Evolutionary conservation across 257 asterid genomes (phyloP).

Genomic region (Jasminum sambac): DNA sequence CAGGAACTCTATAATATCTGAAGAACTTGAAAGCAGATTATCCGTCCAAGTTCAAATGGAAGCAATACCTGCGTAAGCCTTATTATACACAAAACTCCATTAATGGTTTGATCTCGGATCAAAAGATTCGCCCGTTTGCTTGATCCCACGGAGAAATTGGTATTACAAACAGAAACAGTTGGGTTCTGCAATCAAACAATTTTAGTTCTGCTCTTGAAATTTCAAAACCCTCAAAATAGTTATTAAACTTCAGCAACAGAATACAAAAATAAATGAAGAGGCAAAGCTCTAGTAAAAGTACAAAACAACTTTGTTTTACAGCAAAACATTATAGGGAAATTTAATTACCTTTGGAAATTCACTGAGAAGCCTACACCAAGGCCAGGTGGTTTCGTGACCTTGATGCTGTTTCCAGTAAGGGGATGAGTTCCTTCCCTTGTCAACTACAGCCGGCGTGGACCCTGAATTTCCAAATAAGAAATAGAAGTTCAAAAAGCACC

Average conservation of each 20-base stretch:
- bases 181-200: constrained; percentile 35
- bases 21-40: neutral
- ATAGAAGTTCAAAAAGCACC: neutral
- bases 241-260: neutral
- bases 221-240: neutral
- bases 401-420: constrained; percentile 35
- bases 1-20: neutral
- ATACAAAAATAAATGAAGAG: neutral
- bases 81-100: constrained; percentile 30
- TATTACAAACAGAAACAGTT: constrained; percentile 26
- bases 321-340: neutral
- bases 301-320: neutral
- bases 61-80: constrained; percentile 40
- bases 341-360: constrained; percentile 39
- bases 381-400: constrained; percentile 29
- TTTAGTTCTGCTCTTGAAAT: neutral
- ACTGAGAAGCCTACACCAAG: constrained; percentile 52
- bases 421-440: constrained; percentile 29
- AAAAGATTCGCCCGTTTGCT: constrained; percentile 40
- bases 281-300: neutral
- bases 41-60: constrained; percentile 1
- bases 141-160: constrained; percentile 40
- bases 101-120: constrained; percentile 33
- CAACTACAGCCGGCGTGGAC: constrained; percentile 25
- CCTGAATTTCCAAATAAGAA: constrained; percentile 26